phyloP scores from a whole-genome alignment of 495 filamentous ascomycete genomes.

The Bacidia rubella region DNA sequence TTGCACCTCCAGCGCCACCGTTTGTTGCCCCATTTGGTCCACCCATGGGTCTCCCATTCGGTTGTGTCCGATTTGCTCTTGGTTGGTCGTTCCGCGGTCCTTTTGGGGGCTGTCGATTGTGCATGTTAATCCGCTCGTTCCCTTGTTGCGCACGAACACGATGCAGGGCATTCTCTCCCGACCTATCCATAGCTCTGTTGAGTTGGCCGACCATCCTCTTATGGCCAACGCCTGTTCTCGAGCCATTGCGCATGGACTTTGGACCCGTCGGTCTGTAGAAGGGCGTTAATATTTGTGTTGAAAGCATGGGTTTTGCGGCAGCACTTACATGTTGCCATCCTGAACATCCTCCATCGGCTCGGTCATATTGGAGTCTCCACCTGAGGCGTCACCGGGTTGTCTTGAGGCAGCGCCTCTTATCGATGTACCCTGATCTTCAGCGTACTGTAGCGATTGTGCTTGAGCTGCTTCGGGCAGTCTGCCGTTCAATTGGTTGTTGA shows the following conservation, averaged over 20 bases:
- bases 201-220: slow-evolving; percentile 80
- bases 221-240: slow-evolving; percentile 34
- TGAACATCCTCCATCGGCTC: slow-evolving; percentile 33
- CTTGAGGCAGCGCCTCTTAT: slow-evolving; percentile 15
- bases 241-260: slow-evolving; percentile 79
- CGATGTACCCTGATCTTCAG: slow-evolving; percentile 20
- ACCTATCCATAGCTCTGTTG: slow-evolving; percentile 72
- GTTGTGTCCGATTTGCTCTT: slow-evolving; percentile 28
- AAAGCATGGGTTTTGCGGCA: not conserved
- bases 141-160: slow-evolving; percentile 62
- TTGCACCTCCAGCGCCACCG: slow-evolving; percentile 16
- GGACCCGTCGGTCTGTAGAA: slow-evolving; percentile 73
- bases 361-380: slow-evolving; percentile 59
- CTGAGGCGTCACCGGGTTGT: slow-evolving; percentile 10
- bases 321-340: slow-evolving; percentile 55
- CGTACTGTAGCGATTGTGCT: slow-evolving; percentile 26
- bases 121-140: slow-evolving; percentile 62
- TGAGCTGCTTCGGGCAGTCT: slow-evolving; percentile 22
- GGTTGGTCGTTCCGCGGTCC: slow-evolving; percentile 43
- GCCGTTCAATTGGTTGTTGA: slow-evolving; percentile 48
- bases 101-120: slow-evolving; percentile 57
- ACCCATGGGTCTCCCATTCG: slow-evolving; percentile 37
- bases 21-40: slow-evolving; percentile 29
- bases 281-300: slow-evolving; percentile 8
- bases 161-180: slow-evolving; percentile 59